Conservation (phyloP, 371 early-diverging fungal genomes). For the Zopfochytrium polystomum region DNA sequence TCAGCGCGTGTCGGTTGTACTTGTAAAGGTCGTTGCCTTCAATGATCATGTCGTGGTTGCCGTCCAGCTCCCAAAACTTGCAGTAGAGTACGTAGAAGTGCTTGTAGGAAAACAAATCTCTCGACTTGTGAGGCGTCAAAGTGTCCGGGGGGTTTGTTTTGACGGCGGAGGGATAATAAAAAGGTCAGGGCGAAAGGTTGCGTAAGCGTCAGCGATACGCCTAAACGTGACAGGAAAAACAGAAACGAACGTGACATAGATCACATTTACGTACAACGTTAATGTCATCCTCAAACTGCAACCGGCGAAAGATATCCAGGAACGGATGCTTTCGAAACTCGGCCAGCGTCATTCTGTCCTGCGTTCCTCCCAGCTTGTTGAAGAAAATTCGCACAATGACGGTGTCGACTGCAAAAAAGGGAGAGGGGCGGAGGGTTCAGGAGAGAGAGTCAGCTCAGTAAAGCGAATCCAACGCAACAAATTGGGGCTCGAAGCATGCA, state of each 20-base stretch:
- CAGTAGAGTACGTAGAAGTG: constrained; percentile 96
- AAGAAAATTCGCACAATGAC: constrained; percentile 84
- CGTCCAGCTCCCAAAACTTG: constrained; percentile 83
- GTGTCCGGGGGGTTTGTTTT: not conserved
- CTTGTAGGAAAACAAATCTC: constrained; percentile 85
- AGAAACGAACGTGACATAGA: too few relatives aligned
- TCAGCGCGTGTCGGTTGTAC: constrained; percentile 33
- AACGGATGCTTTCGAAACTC: constrained; percentile 68
- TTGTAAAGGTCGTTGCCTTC: constrained; percentile 19
- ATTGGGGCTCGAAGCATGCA: not conserved
- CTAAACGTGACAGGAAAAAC: too few relatives aligned
- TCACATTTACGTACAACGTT: constrained; percentile 51
- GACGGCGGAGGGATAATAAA: not conserved
- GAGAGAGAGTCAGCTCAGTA: too few relatives aligned
- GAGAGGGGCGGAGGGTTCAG: not conserved
- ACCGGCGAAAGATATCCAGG: constrained; percentile 52
- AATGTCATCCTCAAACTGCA: constrained; percentile 71
- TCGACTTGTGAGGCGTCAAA: constrained; percentile 37
- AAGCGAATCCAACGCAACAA: too few relatives aligned
- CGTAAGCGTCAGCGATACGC: too few relatives aligned
- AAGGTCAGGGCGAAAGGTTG: not conserved
- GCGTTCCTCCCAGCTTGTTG: constrained; percentile 60
- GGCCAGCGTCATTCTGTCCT: constrained; percentile 65
- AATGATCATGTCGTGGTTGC: constrained; percentile 43
- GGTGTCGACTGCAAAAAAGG: constrained; percentile 62